Evolutionary conservation across 805 yeast genomes (phyloP).

Genomic region (Sugiyamaella floridensis): DNA sequence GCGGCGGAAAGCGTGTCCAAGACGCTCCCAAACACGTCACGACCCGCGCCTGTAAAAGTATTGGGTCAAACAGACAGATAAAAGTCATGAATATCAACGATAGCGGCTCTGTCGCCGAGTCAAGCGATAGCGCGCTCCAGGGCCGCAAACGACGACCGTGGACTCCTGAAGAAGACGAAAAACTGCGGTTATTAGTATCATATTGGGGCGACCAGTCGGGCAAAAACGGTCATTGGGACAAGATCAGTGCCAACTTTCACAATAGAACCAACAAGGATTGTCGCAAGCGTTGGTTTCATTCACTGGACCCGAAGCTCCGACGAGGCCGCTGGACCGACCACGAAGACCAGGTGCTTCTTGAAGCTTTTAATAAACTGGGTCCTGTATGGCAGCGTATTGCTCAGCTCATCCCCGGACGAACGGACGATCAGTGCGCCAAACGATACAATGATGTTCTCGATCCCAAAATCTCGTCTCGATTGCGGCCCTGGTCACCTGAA

Average conservation of each 20-base stretch:
- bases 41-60: too few species aligned
- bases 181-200: constrained; percentile 37
- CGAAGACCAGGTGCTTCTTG: constrained; percentile 62
- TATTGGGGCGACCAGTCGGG: constrained; percentile 42
- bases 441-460: constrained; percentile 83
- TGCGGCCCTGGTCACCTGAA: constrained; percentile 69
- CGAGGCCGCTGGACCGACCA: constrained; percentile 83
- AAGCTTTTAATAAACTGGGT: constrained; percentile 63
- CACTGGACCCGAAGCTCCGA: constrained; percentile 71
- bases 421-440: constrained; percentile 93
- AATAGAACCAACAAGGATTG: constrained; percentile 71
- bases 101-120: not conserved
- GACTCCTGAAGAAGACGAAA: constrained; percentile 67
- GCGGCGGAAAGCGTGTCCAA: too few species aligned
- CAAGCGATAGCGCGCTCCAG: not conserved
- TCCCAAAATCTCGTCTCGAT: constrained; percentile 68
- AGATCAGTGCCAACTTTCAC: constrained; percentile 31
- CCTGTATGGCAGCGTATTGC: constrained; percentile 84
- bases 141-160: constrained; percentile 37
- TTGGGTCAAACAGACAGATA: not conserved
- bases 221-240: constrained; percentile 37
- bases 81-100: not conserved
- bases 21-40: too few species aligned
- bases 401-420: constrained; percentile 67
- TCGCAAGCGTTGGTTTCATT: constrained; percentile 79